Conservation (phyloP, 257 asterid species). For the Parsonsia alboflavescens region DNA sequence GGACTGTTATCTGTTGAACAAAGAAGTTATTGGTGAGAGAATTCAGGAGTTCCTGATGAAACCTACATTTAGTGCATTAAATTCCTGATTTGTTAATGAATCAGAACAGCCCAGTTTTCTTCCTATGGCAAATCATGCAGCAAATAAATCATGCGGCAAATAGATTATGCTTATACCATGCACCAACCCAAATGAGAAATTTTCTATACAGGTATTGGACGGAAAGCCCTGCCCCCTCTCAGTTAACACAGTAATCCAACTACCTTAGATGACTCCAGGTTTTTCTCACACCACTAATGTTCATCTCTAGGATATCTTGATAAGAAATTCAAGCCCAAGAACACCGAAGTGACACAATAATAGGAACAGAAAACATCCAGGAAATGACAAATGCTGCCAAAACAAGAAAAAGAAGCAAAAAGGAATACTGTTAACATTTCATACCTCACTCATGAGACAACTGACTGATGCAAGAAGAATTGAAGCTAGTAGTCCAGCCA, state of each 20-base stretch:
- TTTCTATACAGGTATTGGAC: neutral
- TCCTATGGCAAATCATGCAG: neutral
- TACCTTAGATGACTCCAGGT: neutral
- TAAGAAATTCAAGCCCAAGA: neutral
- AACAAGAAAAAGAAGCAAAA: neutral
- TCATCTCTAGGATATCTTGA: neutral
- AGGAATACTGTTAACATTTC: neutral
- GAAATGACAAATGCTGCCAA: neutral
- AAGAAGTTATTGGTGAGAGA: slow-evolving; percentile 13
- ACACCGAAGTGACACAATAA: no score
- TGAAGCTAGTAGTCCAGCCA: slow-evolving; percentile 82
- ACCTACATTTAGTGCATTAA: neutral
- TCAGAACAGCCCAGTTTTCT: neutral
- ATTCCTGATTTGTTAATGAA: neutral
- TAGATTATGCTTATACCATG: neutral
- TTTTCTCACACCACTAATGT: neutral
- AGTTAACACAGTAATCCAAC: neutral
- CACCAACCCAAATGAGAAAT: neutral
- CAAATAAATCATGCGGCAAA: neutral
- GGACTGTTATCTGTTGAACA: slow-evolving; percentile 44
- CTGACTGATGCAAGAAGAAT: slow-evolving; percentile 72
- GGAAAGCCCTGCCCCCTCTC: neutral
- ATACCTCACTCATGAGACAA: slow-evolving; percentile 60
- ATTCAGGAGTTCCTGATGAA: neutral
- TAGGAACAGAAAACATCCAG: neutral